These are phyloP conservation scores for Nephelium lappaceum DNA, from an alignment of 345 rosid species.

Conservation along the genomic window DNA sequence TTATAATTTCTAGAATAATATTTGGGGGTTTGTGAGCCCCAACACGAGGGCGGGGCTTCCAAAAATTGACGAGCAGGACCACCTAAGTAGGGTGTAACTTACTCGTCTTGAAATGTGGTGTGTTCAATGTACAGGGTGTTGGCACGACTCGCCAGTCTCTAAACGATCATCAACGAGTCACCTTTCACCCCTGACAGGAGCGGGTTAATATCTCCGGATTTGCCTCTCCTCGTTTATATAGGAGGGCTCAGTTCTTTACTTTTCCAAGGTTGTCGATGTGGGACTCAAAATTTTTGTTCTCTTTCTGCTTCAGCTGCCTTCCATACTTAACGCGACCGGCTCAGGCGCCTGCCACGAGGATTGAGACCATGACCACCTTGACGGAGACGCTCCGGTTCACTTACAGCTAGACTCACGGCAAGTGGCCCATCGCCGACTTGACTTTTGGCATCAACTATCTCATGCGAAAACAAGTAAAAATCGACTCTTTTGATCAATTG, in stretches of 20 bases:
- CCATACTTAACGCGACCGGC: constrained; percentile 38
- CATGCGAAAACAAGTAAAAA: constrained; percentile 76
- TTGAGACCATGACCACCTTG: constrained; percentile 80
- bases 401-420: constrained; percentile 91
- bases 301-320: no score
- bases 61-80: constrained; percentile 81
- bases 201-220: fast-evolving
- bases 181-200: constrained; percentile 84
- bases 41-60: constrained; percentile 50
- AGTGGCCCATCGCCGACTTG: constrained; percentile 96
- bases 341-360: constrained; percentile 94
- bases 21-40: constrained; percentile 30
- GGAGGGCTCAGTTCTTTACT: no score
- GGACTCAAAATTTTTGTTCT: neutral
- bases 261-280: neutral
- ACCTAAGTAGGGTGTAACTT: constrained; percentile 58
- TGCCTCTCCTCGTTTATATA: neutral
- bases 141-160: constrained; percentile 92
- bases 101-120: constrained; percentile 38
- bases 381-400: constrained; percentile 90
- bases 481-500: neutral
- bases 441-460: constrained; percentile 96
- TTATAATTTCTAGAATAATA: no score
- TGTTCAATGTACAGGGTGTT: constrained; percentile 57
- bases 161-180: constrained; percentile 76